Conservation (phyloP, 208 protist genomes). For the Crithidia fasciculata region DNA sequence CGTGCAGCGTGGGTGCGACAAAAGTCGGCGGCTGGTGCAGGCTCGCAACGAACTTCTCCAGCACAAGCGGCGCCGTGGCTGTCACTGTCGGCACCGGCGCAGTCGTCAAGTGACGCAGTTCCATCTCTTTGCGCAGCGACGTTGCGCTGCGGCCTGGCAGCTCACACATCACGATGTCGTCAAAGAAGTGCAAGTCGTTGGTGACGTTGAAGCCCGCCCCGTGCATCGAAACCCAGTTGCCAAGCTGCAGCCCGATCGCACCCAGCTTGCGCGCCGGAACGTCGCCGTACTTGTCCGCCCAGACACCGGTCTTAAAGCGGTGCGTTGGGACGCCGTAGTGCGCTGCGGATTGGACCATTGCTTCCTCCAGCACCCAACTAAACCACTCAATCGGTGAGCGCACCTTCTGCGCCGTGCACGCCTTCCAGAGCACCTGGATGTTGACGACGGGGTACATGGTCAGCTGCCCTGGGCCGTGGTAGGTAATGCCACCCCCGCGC, state of each 20-base stretch:
- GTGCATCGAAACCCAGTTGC: constrained; percentile 92
- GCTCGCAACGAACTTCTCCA: constrained; percentile 43
- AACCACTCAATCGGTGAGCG: constrained; percentile 90
- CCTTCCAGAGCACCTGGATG: constrained; percentile 73
- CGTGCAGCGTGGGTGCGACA: constrained; percentile 27
- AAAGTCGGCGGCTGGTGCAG: constrained; percentile 38
- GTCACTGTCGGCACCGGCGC: constrained; percentile 3
- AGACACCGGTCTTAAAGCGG: constrained; percentile 71
- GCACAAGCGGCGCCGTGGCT: constrained; percentile 13
- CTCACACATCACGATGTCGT: constrained; percentile 89
- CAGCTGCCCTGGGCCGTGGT: constrained; percentile 87
- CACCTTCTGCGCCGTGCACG: constrained; percentile 51
- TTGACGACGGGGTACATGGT: constrained; percentile 89
- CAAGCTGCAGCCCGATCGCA: constrained; percentile 85
- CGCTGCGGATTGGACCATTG: constrained; percentile 70
- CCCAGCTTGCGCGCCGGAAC: constrained; percentile 67
- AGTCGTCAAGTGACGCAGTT: not conserved
- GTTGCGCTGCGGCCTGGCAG: constrained; percentile 71
- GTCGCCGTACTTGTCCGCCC: constrained; percentile 50
- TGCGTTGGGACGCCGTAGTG: constrained; percentile 71
- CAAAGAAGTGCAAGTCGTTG: constrained; percentile 71
- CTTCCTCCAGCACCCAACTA: constrained; percentile 71
- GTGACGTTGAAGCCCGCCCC: constrained; percentile 79
- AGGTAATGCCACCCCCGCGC: constrained; percentile 88
- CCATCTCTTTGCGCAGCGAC: constrained; percentile 57